Base-by-base conservation (phyloP, 139 green algal species). In the Nannochloris sp. region DNA sequence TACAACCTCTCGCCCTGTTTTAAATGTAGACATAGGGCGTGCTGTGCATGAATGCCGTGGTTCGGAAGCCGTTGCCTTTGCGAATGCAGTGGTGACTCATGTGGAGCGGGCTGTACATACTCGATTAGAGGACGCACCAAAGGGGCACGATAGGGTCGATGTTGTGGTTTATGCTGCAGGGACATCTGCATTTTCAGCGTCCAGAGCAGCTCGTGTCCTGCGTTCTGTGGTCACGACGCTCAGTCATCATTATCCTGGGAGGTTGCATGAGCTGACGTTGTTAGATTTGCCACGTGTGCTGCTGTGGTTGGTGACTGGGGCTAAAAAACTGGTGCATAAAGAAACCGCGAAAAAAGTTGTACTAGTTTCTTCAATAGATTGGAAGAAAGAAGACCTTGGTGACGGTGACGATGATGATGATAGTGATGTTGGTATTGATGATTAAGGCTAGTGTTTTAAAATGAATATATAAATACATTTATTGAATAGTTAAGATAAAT, bases 191-290 rank as follows among this genome's bases (percentile, higher is more conserved):
- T 36, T 77, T 9, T 45, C 33, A 29, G 64, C 71, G 4, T 51
- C 54, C 1, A 45, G 57, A 31, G 60, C 61, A 27, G 46, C 56
- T 10, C 54, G 60, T 14, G 39, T 82, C 2, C 67, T 82, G 34
- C 42, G 61, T 36, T 24, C 51, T 12, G 72, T 82, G 10, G 67
- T 59, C 4, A 37, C 62, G 30, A 70, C 72, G 2, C 66, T 82
- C 1, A 82, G 68, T 47, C 60, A 70, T 14, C 73, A 82, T 60
- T 82, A 71, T 70, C 75, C 75, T 4, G 62, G 66, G 23, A 14
- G 76, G 31, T 60, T 83, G 46, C 73, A 81, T 36, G 44, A 70
- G 57, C 54, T 82, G 7, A 64, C 59, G 30, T 46, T 83, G 45
- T 54, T 81, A 54, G 73, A 76, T 38, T 34, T 82, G 10, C 76